Evolutionary conservation across 192 early-diverging fungal genomes (phyloP).

Genomic region (Phycomyces blakesleeanus): DNA sequence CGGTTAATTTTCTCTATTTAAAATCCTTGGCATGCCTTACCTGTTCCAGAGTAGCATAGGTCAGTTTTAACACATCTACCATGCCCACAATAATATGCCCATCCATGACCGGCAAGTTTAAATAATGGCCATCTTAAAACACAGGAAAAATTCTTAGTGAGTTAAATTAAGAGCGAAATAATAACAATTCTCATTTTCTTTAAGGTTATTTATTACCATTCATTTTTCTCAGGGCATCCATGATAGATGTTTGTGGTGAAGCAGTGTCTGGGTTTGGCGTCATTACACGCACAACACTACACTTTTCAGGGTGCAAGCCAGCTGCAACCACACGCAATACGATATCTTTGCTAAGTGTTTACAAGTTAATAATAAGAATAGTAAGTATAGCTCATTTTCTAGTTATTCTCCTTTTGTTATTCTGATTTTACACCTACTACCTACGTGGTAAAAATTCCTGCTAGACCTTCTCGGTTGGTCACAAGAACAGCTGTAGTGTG

Average conservation of each 20-base stretch:
- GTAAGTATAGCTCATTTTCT: neutral
- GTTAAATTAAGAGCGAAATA: neutral
- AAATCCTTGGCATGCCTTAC: too few relatives aligned
- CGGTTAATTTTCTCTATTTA: neutral
- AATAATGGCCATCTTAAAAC: conserved; percentile 82
- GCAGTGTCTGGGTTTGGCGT: conserved; percentile 85
- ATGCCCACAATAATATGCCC: conserved; percentile 68
- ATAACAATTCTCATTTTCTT: neutral
- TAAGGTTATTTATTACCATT: conserved; percentile 47
- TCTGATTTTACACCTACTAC: neutral
- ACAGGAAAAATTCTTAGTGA: neutral
- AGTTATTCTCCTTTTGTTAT: neutral
- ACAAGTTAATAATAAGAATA: neutral
- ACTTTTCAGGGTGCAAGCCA: conserved; percentile 81
- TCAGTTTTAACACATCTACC: conserved; percentile 79
- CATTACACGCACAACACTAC: conserved; percentile 96
- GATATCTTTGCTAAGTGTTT: conserved; percentile 54
- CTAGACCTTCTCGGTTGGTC: conserved; percentile 67
- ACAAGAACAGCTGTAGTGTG: conserved; percentile 76
- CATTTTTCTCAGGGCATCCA: conserved; percentile 84
- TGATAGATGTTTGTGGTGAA: conserved; percentile 63
- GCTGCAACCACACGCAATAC: conserved; percentile 87
- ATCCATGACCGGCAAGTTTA: conserved; percentile 80
- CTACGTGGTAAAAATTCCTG: conserved; percentile 81
- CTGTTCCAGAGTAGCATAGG: conserved; percentile 80